phyloP scores from a whole-genome alignment of 202 grass and related monocot species.

The Zizania palustris region DNA sequence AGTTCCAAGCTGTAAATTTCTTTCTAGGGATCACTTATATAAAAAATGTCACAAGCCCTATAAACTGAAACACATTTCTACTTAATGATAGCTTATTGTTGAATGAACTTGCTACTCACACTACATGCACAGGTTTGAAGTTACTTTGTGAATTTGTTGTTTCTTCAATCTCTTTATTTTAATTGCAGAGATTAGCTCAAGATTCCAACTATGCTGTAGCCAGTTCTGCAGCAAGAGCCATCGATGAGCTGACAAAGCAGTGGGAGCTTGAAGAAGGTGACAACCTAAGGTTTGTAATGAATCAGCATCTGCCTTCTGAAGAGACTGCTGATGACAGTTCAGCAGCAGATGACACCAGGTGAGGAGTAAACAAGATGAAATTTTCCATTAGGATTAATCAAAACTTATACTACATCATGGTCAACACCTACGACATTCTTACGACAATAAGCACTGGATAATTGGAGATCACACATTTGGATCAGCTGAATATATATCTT shows the following conservation, averaged over 20 bases:
- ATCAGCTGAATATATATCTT: background rate
- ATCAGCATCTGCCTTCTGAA: conserved; percentile 40
- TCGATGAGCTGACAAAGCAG: conserved; percentile 86
- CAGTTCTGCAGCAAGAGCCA: conserved; percentile 72
- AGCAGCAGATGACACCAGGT: conserved; percentile 27
- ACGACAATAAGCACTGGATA: conserved; percentile 1
- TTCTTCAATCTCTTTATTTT: conserved; percentile 26
- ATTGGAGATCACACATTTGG: conserved; percentile 12
- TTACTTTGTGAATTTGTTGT: background rate
- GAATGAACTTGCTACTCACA: conserved; percentile 7
- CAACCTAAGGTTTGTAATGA: conserved; percentile 83
- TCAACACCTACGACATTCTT: background rate
- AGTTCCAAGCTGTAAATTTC: background rate
- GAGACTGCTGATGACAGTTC: conserved; percentile 25
- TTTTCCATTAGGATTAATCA: background rate
- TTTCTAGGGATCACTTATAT: background rate
- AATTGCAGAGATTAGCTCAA: conserved; percentile 78
- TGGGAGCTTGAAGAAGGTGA: conserved; percentile 99
- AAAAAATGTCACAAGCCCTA: background rate
- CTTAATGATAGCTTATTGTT: background rate
- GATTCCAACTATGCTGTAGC: conserved; percentile 86
- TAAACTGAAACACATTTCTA: background rate
- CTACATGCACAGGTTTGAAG: conserved; percentile 6
- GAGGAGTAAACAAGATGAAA: conserved; percentile 28
- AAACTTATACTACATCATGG: background rate